Evolutionary conservation across 2,329 filamentous ascomycete genomes (phyloP).

Genomic region (Ceratocystiopsis brevicomis): DNA sequence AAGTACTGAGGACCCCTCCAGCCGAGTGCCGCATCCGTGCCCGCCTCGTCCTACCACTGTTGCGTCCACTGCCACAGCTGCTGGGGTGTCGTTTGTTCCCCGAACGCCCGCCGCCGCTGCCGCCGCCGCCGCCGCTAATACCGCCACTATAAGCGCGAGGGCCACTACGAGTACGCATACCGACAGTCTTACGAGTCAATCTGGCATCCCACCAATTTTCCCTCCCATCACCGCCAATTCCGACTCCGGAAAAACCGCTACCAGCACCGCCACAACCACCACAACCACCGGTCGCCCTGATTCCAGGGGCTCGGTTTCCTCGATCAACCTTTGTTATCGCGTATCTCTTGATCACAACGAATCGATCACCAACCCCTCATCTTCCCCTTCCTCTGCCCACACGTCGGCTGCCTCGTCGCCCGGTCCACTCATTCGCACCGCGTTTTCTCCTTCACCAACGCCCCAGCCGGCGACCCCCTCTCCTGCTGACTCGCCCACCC

Average conservation of each 20-base stretch:
- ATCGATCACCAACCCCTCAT: not conserved
- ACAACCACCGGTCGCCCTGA: not conserved
- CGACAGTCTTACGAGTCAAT: too few species aligned
- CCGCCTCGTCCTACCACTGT: conserved; percentile 1
- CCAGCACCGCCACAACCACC: not conserved
- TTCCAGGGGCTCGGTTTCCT: not conserved
- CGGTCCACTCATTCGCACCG: conserved; percentile 15
- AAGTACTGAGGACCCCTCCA: conserved; percentile 8
- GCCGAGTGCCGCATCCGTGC: conserved; percentile 1
- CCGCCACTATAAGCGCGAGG: too few species aligned
- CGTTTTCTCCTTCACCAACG: conserved; percentile 20
- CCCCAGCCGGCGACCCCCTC: conserved; percentile 26
- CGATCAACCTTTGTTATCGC: not conserved
- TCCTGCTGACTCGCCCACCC: conserved; percentile 8
- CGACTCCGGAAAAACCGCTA: not conserved
- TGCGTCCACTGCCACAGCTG: not conserved
- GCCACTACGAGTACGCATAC: too few species aligned
- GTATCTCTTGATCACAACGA: not conserved
- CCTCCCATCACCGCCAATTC: too few species aligned
- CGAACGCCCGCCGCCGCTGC: too few species aligned
- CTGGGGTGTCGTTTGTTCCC: too few species aligned
- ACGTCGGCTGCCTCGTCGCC: conserved; percentile 10
- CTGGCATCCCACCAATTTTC: too few species aligned
- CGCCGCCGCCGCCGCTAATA: too few species aligned
- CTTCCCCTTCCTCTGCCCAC: conserved; percentile 4